Evolutionary conservation across 371 early-diverging fungal species (phyloP), one percentile per base, ranked within the genome.

Genomic region (Massospora cicadina): DNA sequence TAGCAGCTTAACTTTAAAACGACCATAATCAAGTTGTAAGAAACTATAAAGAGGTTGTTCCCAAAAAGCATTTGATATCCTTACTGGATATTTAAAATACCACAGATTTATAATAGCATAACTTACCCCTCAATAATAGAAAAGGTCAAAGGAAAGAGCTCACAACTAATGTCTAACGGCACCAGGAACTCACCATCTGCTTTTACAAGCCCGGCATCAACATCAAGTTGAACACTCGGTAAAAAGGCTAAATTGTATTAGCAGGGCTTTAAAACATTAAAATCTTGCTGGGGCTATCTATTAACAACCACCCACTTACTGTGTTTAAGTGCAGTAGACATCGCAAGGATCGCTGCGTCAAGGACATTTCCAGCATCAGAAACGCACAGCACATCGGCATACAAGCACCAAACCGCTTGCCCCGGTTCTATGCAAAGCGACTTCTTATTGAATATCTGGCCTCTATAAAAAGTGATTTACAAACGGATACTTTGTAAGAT

Each of bases 301-400:
- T 32, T 24, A 2, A 58, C 25, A 24, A 54, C 58, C 23, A 62
- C 13, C 29, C 24, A 68, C 70, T 71, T 78, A 89, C 88, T 73
- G 66, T 84, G 75, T 58, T 72, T 69, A 30, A 95, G 76, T 0
- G 94, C 91, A 5, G 82, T 76, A 13, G 80, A 70, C 28, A 92
- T 71, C 3, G 91, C 86, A 12, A 86, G 65, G n/a, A 95, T 59
- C 29, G 89, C 83, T 0, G 94, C 93, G 69, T 97, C 97, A 58
- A 91, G 63, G 0, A 90, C 80, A 69, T 89, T 90, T 23, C 97
- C 97, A 70, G 90, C 95, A 67, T 91, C 88, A 66, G 87, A 85
- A 30, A 97, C 68, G 66, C 92, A 93, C 17, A 90, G 84, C 29
- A 94, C 82, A 72, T 97, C 97, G 1, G 86, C 85, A 67, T 89